Evolutionary conservation across 805 yeast species (phyloP), one percentile per base, ranked within the genome.

Genomic region (Nadsonia fulvescens): DNA sequence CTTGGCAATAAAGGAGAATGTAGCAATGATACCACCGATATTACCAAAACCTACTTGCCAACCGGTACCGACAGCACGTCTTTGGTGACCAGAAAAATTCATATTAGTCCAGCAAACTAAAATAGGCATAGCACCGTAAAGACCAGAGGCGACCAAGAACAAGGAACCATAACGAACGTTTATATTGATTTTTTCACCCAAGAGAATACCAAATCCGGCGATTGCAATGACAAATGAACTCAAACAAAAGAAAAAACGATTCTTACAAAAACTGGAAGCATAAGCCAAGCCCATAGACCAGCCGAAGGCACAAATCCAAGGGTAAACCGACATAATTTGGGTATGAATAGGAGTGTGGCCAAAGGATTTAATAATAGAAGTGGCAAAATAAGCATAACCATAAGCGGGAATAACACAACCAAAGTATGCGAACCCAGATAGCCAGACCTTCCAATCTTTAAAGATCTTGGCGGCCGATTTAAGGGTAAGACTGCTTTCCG

Each of bases 251-350:
- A 31, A 17, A 25, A 33, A 53, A 6, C 61, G 36, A 30, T 50
- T 52, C 33, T 61, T 54, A 12, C 52, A 28, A 24, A 42, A 47
- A 44, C 79, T 93, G 1, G 89, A 72, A 30, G 58, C 34, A 32
- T 57, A 52, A 0, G 92, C 86, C n/a, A 62, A 35, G 4, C 65
- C 39, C 50, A 72, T 69, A 22, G 72, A 63, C 17, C 63, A 53
- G 5, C 73, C 81, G 42, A 79, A 74, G 0, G 92, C 77, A 15
- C 61, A 53, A 21, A 77, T 56, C 83, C 91, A 81, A 12, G 93
- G 91, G 37, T 79, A 82, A 25, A 81, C 77, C 0, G 92, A 74
- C 51, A 71, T 72, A 29, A 73, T 63, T 47, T 81, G 81, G 6
- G 91, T 86, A 30, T 63, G 56, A 39, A 69, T 73, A 3, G 78